Base-by-base conservation (phyloP, 371 early-diverging fungal genomes). In the Fennellomyces sp. region DNA sequence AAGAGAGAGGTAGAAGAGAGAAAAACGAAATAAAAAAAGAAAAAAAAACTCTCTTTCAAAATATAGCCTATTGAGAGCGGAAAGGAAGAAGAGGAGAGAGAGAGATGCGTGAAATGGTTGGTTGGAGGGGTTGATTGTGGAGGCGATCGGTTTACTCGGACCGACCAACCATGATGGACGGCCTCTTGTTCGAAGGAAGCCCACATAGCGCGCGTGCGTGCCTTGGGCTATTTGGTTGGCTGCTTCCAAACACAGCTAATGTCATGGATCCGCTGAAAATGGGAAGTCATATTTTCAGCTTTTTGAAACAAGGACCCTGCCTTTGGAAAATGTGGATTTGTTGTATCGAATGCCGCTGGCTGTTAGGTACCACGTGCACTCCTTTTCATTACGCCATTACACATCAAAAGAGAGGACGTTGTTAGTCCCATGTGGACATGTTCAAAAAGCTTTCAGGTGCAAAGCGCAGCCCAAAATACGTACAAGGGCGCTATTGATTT, bases 1-100 rank as follows among this genome's bases (percentile, higher is more conserved):
- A 27, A 42, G 45, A 42, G 45, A 88, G 68, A 88, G n/a, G 19
- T 41, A 41, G 19, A 41, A 17, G 19, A n/a, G 19, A n/a, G 41
- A n/a, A 39, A 11, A 11, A 39, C 5, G 7, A 39, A 39, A 39
- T 39, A 39, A 12, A 45, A 45, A 45, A 10, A 23, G 21, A 45
- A 21, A 45, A 23, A n/a, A n/a, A n/a, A n/a, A n/a, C n/a, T n/a
- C n/a, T n/a, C n/a, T n/a, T n/a, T n/a, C n/a, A n/a, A n/a, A n/a
- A n/a, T n/a, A n/a, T n/a, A n/a, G n/a, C n/a, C n/a, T n/a, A n/a
- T n/a, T n/a, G n/a, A 0, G 21, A 17, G 21, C 17, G 6, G 23
- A 21, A 21, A 21, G 12, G 45, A 23, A 21, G 45, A 21, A 45
- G 12, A 45, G 21, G 4, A 45, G 23, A 45, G 45, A 25, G 21